Percentiles rank a stretch among this genome's conserved stretches.
These are phyloP conservation scores for Apiospora hydei DNA, from an alignment of 2,329 filamentous ascomycete genomes.

Conservation along the genomic window DNA sequence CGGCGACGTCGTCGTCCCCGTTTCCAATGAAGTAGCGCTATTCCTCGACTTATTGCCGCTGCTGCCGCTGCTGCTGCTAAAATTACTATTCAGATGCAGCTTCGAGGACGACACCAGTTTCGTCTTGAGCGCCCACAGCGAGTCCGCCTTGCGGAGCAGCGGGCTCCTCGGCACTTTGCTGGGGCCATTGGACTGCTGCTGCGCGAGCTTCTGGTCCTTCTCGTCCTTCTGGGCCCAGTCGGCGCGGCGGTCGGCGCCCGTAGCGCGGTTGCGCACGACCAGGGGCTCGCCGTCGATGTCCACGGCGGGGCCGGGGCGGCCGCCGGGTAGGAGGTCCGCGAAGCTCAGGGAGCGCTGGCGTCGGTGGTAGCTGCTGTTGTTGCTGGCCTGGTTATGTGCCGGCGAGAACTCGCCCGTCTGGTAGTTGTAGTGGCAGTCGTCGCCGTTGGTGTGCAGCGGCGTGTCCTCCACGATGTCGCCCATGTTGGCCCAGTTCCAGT, in stretches of 20 bases:
- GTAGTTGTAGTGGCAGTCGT: not conserved
- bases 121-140: constrained; percentile 56
- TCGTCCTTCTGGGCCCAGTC: constrained; percentile 69
- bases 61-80: constrained; percentile 32
- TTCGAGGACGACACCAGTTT: constrained; percentile 39
- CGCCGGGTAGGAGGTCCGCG: not conserved
- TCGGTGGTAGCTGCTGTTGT: not conserved
- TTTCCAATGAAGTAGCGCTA: not conserved
- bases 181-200: constrained; percentile 25
- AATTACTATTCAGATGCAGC: constrained; percentile 23
- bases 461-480: constrained; percentile 11
- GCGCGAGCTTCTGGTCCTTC: constrained; percentile 29
- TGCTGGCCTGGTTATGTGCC: not conserved
- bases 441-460: not conserved
- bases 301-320: not conserved
- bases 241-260: constrained; percentile 36
- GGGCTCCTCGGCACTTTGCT: constrained; percentile 31
- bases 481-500: constrained; percentile 27
- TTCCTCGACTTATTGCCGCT: constrained; percentile 26
- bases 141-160: constrained; percentile 53
- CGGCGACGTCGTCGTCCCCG: not conserved
- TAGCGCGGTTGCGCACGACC: not conserved
- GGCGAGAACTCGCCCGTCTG: not conserved
- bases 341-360: not conserved
- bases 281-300: not conserved